Percentiles rank a stretch among this genome's conserved stretches.
Conservation (phyloP, 2,329 filamentous ascomycete species). For the Calonectria naviculata region DNA sequence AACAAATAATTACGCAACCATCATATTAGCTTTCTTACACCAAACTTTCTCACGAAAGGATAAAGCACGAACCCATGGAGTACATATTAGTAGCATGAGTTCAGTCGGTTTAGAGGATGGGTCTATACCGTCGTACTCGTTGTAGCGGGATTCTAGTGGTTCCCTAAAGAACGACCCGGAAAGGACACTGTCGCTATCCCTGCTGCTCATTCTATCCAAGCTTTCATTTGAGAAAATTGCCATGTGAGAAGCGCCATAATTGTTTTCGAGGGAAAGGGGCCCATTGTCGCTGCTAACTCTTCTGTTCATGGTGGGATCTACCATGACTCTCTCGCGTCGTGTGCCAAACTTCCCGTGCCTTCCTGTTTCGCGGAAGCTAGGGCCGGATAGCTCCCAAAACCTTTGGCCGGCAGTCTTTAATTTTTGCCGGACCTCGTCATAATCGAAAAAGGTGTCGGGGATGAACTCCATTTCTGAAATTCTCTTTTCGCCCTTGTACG, state of each 20-base stretch:
- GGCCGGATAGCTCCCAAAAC: neutral
- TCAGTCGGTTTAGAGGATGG: neutral
- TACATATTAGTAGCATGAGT: neutral
- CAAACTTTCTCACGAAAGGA: neutral
- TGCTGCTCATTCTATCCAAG: neutral
- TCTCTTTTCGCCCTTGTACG: neutral
- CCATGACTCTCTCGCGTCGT: neutral
- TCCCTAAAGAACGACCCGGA: neutral
- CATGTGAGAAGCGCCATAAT: neutral
- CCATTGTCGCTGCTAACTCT: neutral
- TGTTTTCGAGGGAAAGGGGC: neutral
- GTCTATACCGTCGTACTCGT: neutral
- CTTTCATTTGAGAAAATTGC: neutral
- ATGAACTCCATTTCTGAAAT: neutral
- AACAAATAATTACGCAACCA: neutral
- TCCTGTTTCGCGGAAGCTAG: neutral
- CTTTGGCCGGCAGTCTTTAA: neutral
- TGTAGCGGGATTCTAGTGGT: neutral
- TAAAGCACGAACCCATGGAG: neutral
- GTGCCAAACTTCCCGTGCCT: neutral
- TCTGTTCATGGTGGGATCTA: neutral
- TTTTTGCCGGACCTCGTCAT: neutral
- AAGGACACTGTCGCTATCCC: neutral
- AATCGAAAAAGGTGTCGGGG: neutral
- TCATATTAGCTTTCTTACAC: neutral